These are phyloP conservation scores for Penicillium bialowiezense DNA, from an alignment of 495 filamentous ascomycete genomes.

Conservation along the genomic window DNA sequence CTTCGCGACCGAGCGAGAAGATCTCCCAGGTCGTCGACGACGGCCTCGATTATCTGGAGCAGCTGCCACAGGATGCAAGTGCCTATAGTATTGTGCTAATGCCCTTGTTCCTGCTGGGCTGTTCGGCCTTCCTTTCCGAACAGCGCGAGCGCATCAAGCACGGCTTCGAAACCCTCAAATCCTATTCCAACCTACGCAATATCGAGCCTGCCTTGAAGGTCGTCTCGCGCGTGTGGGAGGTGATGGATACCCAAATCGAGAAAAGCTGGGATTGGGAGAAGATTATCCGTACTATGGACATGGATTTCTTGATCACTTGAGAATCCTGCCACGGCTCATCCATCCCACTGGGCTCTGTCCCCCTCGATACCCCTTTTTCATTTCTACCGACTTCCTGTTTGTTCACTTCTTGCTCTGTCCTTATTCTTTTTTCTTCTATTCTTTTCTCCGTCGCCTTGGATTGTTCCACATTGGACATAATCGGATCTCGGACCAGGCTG, in stretches of 20 bases:
- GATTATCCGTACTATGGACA: conserved; percentile 70
- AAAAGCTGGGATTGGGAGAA: conserved; percentile 88
- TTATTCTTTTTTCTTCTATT: too few relatives aligned
- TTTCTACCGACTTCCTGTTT: neutral
- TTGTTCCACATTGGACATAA: conserved; percentile 10
- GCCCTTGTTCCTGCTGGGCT: conserved; percentile 85
- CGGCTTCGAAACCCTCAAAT: conserved; percentile 67
- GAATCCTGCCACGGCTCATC: conserved; percentile 2
- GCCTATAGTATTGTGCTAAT: conserved; percentile 82
- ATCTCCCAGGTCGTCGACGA: conserved; percentile 76
- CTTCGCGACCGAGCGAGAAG: conserved; percentile 64
- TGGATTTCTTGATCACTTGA: conserved; percentile 79
- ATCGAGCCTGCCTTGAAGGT: conserved; percentile 72
- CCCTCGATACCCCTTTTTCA: conserved; percentile 3
- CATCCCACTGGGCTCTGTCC: neutral
- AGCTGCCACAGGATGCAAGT: conserved; percentile 58
- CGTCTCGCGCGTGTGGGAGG: conserved; percentile 75
- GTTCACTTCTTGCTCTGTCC: neutral
- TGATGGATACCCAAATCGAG: conserved; percentile 76
- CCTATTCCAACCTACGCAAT: conserved; percentile 78
- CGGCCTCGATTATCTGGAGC: conserved; percentile 62
- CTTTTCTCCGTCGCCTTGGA: neutral
- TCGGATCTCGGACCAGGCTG: conserved; percentile 13
- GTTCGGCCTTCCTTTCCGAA: conserved; percentile 66
- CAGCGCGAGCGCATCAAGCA: conserved; percentile 69